Base-by-base conservation (phyloP, 306 rosid genomes). In the Dalbergia oliveri region DNA sequence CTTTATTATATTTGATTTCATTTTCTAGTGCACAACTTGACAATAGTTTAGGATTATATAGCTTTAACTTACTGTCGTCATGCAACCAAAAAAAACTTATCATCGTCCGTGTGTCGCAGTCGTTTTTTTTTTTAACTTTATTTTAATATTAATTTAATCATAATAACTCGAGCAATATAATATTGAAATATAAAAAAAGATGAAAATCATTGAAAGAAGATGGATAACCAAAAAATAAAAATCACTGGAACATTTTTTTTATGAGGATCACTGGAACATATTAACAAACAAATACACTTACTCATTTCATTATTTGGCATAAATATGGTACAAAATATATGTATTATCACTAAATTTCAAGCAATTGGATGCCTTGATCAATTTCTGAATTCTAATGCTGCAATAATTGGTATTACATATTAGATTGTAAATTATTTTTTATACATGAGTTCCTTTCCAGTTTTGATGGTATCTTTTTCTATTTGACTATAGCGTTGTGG, bases 11-110 rank as follows among this genome's bases (percentile, higher is more conserved):
- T 26, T 59, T 63, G 0, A 54, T 70, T 45, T 77, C 18, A 34
- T 71, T 83, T 77, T 64, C 64, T 64, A 54, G 0, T 54, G 8
- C 4, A 0, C 86, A 83, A 83, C 79, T 77, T 83, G 86, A 10
- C 66, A 51, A 44, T 82, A 4, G 5, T 71, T 77, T 82, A 63
- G 13, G 13, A 9, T 63, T 14, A 8, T 69, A 2, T 62, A 14
- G 8, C 57, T 71, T 49, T 70, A 58, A 45, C 43, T n/a, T n/a
- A n/a, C n/a, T n/a, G n/a, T n/a, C n/a, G n/a, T n/a, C n/a, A n/a
- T n/a, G n/a, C n/a, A n/a, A n/a, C n/a, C n/a, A n/a, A n/a, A n/a
- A n/a, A n/a, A n/a, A n/a, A n/a, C n/a, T 45, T 61, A 45, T 45
- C 21, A 34, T 60, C 58, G 14, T 59, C 3, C 70, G 39, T 49